phyloP scores from a whole-genome alignment of 257 asterid species.

The Solanum gracilifrons region DNA sequence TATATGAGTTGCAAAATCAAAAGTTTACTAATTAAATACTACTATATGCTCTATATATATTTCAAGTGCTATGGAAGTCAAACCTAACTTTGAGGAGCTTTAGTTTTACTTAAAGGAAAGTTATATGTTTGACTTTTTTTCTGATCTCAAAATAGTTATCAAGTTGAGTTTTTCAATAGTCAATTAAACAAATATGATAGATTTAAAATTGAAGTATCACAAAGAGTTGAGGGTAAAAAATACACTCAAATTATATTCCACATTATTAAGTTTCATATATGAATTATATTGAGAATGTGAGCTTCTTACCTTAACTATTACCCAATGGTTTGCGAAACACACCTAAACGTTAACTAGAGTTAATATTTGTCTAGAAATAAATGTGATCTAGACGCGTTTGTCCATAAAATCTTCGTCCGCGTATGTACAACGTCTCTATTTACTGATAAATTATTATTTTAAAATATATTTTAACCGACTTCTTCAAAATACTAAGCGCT shows the following conservation, averaged over 20 bases:
- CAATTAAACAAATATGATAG: too few relatives aligned
- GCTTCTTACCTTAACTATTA: neutral
- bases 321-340: neutral
- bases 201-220: neutral
- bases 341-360: too few relatives aligned
- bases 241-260: too few relatives aligned
- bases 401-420: neutral
- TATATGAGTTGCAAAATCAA: neutral
- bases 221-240: neutral
- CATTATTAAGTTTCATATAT: neutral
- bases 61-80: neutral
- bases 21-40: neutral
- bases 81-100: neutral
- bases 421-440: neutral
- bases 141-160: neutral
- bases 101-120: neutral
- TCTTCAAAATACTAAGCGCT: neutral
- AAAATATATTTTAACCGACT: neutral
- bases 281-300: too few relatives aligned
- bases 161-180: too few relatives aligned
- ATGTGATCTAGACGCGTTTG: neutral
- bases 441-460: too few relatives aligned
- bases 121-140: neutral
- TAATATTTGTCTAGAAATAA: neutral
- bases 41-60: neutral